Percentiles rank a stretch among this genome's conserved stretches.
Evolutionary conservation across 2,329 filamentous ascomycete species (phyloP).

Genomic region (Aspergillus sp.): DNA sequence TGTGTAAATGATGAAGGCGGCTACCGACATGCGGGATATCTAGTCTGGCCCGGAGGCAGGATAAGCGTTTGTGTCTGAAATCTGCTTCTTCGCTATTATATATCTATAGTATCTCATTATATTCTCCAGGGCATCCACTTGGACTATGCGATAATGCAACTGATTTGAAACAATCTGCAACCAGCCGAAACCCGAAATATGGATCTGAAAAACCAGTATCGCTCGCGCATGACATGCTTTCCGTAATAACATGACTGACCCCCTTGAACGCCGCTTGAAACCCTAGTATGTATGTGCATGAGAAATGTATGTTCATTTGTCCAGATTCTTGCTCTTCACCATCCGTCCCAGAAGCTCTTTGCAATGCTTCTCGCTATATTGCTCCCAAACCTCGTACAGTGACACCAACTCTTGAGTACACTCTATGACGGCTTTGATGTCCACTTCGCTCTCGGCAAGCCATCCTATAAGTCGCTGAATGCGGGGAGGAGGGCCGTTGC

Average conservation of each 20-base stretch:
- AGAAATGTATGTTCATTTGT: conserved; percentile 48
- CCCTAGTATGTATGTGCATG: background rate
- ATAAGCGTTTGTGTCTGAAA: background rate
- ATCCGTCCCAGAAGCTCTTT: conserved; percentile 65
- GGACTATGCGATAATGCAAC: background rate
- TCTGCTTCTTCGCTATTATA: background rate
- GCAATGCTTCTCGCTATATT: conserved; percentile 64
- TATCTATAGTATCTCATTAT: background rate
- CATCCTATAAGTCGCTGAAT: conserved; percentile 73
- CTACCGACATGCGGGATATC: background rate
- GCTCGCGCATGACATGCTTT: background rate
- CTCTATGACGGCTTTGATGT: conserved; percentile 82
- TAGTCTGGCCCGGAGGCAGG: no score
- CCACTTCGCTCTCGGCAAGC: conserved; percentile 82
- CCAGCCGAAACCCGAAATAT: background rate
- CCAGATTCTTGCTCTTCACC: conserved; percentile 60
- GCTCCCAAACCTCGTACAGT: conserved; percentile 76
- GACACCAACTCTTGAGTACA: conserved; percentile 90
- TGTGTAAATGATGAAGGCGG: background rate
- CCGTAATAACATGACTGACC: background rate
- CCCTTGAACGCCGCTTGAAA: background rate
- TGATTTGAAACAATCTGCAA: background rate
- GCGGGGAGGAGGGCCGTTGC: conserved; percentile 32
- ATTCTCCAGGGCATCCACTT: background rate
- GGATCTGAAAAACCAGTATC: no score